A percentile compares a stretch with the other conserved stretches of the same genome.
phyloP scores from a whole-genome alignment of 2,329 filamentous ascomycete species.

The Botrytis cinerea region DNA sequence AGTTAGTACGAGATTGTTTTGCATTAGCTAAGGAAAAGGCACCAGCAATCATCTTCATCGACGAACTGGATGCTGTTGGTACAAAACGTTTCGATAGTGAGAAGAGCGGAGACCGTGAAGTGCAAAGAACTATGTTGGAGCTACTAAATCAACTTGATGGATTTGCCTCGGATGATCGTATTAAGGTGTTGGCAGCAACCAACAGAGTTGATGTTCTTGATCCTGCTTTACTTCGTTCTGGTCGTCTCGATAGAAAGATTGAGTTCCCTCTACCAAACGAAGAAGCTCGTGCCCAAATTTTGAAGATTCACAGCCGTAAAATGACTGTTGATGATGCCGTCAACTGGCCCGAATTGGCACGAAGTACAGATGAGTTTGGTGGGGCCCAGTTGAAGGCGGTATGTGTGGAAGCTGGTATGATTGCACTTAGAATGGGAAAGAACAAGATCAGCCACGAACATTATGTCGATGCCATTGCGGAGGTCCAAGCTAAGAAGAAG shows the following conservation, averaged over 20 bases:
- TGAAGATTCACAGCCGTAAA: constrained; percentile 96
- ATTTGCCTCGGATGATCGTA: constrained; percentile 93
- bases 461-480: constrained; percentile 96
- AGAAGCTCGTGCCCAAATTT: constrained; percentile 93
- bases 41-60: constrained; percentile 98
- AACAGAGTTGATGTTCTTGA: constrained; percentile 95
- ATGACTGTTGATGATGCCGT: constrained; percentile 93
- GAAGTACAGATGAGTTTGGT: constrained; percentile 97
- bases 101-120: constrained; percentile 96
- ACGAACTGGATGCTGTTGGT: constrained; percentile 96
- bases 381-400: constrained; percentile 98
- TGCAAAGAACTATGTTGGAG: constrained; percentile 98
- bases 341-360: constrained; percentile 94
- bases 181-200: constrained; percentile 93
- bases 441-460: constrained; percentile 98
- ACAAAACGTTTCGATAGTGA: constrained; percentile 99
- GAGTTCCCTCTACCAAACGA: constrained; percentile 98
- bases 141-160: constrained; percentile 97
- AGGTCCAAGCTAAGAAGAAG: constrained; percentile 87
- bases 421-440: constrained; percentile 89
- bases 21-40: constrained; percentile 98
- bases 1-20: constrained; percentile 96
- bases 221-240: constrained; percentile 85
- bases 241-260: constrained; percentile 93
- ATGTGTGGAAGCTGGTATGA: constrained; percentile 99